Base-by-base conservation (phyloP, 2,329 filamentous ascomycete genomes). In the Gnomoniopsis smithogilvyi region DNA sequence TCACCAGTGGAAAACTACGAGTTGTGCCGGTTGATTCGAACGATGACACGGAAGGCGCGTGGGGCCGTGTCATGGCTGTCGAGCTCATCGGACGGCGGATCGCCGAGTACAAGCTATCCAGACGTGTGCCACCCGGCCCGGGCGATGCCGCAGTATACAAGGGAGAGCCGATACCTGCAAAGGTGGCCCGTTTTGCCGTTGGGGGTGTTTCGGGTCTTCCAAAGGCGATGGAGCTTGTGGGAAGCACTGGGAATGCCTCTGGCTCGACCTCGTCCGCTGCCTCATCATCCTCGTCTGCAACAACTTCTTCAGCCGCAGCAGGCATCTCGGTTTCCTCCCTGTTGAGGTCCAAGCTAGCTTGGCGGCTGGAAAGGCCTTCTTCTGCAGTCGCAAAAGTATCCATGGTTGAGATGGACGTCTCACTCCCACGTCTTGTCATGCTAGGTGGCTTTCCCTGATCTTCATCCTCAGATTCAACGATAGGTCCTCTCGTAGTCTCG, bases 1-100 rank as follows among this genome's bases (percentile, higher is more conserved):
- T 82, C 46, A 87, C 78, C 6, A 88, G 74, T 1, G 85, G 85
- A 63, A 88, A 88, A 67, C 83, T 87, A 64, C 85, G 76, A 53
- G 79, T 82, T 1, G 85, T 87, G 17, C 82, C 82, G 0, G 75
- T 78, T 0, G 84, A 87, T 49, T 81, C 80, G 59, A 85, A 76
- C 0, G 83, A 84, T 3, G 83, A 81, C 22, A 81, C 70, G 0
- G 83, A 85, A 6, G 84, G 81, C 1, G 82, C 81, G 65, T 86
- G 82, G 56, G 74, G 52, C 4, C 57, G 70, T 22, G 72, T 70
- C 1, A 70, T 67, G 2, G 74, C 72, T 17, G 72, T 73, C 46
- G 72, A 73, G 51, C 74, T 78, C 53, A 74, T 67, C 11, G 80
- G 78, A 7, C 79, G 77, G 24, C 75, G 74, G 19, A 75, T 67